A percentile compares a stretch with the other conserved stretches of the same genome.
These are phyloP conservation scores for Agapanthus africanus DNA, from an alignment of 106 monocot genomes.

Conservation along the genomic window DNA sequence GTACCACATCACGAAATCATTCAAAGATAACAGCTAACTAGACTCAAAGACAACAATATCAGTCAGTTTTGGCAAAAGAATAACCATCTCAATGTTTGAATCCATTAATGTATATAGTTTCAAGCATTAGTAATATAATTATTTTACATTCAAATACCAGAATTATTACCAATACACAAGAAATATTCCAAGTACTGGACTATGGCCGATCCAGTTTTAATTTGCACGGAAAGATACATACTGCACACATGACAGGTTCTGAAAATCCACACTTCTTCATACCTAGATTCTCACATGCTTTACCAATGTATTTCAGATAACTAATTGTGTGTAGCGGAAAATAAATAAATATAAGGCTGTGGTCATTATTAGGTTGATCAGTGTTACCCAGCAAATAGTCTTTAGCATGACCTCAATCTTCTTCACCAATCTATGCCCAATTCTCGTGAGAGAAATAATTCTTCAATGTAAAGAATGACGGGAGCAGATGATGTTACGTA, in stretches of 20 bases:
- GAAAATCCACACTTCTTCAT: not conserved
- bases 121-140: not conserved
- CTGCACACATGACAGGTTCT: not conserved
- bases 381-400: not conserved
- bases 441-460: constrained; percentile 41
- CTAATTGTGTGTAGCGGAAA: not conserved
- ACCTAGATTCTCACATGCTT: not conserved
- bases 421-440: constrained; percentile 90
- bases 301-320: not conserved
- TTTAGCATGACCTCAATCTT: not conserved
- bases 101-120: no score
- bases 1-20: no score
- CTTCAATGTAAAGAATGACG: constrained; percentile 65
- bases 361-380: not conserved
- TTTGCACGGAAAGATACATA: not conserved
- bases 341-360: not conserved
- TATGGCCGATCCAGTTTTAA: not conserved
- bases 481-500: constrained; percentile 38
- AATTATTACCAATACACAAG: not conserved
- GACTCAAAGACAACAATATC: no score
- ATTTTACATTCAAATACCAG: not conserved
- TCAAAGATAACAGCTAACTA: no score
- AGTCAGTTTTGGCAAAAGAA: no score
- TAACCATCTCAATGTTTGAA: no score
- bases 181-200: not conserved